Conservation (phyloP, 768 basidiomycete species). For the Suillus tomentosus region DNA sequence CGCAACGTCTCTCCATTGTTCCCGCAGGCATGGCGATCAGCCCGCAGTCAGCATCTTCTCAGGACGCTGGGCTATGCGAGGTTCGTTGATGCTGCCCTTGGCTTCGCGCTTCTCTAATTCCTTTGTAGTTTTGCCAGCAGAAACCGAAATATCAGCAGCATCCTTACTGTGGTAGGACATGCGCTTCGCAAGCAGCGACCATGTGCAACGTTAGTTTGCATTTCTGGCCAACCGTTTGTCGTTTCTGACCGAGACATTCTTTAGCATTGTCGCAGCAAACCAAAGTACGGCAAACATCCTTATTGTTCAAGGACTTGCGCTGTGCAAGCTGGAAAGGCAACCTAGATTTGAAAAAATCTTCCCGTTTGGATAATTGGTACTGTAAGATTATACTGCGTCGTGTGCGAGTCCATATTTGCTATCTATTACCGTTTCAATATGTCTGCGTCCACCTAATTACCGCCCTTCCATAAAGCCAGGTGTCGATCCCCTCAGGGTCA, state of each 20-base stretch:
- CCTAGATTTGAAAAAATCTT: background rate
- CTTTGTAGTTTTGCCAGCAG: slow-evolving; percentile 51
- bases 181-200: slow-evolving; percentile 48
- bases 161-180: slow-evolving; percentile 67
- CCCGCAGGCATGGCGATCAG: slow-evolving; percentile 8
- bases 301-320: slow-evolving; percentile 38
- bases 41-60: slow-evolving; percentile 8
- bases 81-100: slow-evolving; percentile 17
- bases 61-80: slow-evolving; percentile 30
- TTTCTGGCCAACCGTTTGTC: background rate
- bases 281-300: slow-evolving; percentile 35
- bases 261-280: slow-evolving; percentile 33
- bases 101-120: slow-evolving; percentile 9
- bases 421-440: background rate
- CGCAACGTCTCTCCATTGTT: slow-evolving; percentile 14
- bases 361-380: background rate
- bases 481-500: background rate
- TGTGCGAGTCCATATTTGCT: background rate
- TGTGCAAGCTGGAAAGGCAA: slow-evolving; percentile 15
- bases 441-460: background rate
- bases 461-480: background rate
- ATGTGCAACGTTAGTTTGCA: slow-evolving; percentile 28
- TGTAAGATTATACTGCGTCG: slow-evolving; percentile 6
- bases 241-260: slow-evolving; percentile 14
- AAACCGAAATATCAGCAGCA: slow-evolving; percentile 61